phyloP scores from a whole-genome alignment of 805 yeast genomes.

The Spathaspora gorwiae region DNA sequence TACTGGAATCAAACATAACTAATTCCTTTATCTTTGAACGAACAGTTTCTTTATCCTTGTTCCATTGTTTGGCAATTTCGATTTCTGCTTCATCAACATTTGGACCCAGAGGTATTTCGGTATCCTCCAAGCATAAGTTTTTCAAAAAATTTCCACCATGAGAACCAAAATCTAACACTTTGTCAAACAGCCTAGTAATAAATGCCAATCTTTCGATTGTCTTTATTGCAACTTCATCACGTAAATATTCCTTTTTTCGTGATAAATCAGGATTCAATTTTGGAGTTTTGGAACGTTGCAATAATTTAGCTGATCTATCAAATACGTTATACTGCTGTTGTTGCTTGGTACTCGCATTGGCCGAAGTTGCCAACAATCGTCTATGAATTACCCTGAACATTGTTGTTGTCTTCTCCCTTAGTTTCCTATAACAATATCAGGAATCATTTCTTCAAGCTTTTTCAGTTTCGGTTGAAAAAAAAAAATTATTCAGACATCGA shows the following conservation, averaged over 20 bases:
- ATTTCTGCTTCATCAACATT: slow-evolving; percentile 31
- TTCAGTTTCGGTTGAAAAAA: too few species aligned
- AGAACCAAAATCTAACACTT: slow-evolving; percentile 68
- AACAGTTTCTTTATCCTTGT: slow-evolving; percentile 51
- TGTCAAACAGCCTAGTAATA: slow-evolving; percentile 57
- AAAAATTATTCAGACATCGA: too few species aligned
- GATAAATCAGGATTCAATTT: slow-evolving; percentile 38
- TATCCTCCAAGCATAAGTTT: slow-evolving; percentile 23
- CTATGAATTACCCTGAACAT: neutral
- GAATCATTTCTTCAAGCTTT: too few species aligned
- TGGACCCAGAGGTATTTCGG: slow-evolving; percentile 13
- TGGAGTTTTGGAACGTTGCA: slow-evolving; percentile 58
- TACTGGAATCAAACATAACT: slow-evolving; percentile 64
- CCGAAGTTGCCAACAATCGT: slow-evolving; percentile 23
- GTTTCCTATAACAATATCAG: too few species aligned
- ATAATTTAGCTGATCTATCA: slow-evolving; percentile 55
- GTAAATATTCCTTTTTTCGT: slow-evolving; percentile 61
- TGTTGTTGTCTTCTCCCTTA: too few species aligned
- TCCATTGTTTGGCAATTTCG: slow-evolving; percentile 38
- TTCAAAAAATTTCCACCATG: slow-evolving; percentile 62
- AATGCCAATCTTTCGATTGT: slow-evolving; percentile 74
- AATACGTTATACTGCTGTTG: slow-evolving; percentile 40
- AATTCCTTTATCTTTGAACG: slow-evolving; percentile 48
- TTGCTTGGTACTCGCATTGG: slow-evolving; percentile 11
- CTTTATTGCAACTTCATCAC: slow-evolving; percentile 68